phyloP scores from a whole-genome alignment of 2,329 filamentous ascomycete species.

The Paraphaeosphaeria sporulosa region DNA sequence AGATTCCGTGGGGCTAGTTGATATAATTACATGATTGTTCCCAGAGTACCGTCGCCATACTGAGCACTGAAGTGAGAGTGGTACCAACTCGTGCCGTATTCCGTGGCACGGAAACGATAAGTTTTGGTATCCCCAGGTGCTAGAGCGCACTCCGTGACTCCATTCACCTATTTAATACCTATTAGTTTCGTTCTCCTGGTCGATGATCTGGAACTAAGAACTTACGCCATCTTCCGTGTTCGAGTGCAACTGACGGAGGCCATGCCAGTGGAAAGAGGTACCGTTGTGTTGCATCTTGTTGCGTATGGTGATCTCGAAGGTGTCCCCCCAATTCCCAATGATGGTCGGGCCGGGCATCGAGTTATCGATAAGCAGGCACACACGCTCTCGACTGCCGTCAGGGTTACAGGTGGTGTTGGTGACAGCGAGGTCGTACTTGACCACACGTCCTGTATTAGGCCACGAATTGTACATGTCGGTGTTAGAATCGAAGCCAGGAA shows the following conservation, averaged over 20 bases:
- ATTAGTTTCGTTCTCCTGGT: background rate
- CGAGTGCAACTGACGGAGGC: constrained; percentile 63
- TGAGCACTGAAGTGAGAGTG: constrained; percentile 54
- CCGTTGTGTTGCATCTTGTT: constrained; percentile 65
- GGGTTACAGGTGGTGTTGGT: constrained; percentile 53
- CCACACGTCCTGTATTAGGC: constrained; percentile 46
- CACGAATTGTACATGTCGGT: constrained; percentile 53
- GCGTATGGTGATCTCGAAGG: constrained; percentile 55
- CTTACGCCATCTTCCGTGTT: constrained; percentile 63
- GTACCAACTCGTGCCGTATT: constrained; percentile 50
- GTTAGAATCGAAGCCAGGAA: constrained; percentile 47
- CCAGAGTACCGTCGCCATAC: constrained; percentile 52
- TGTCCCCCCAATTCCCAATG: constrained; percentile 57
- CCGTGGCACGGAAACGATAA: constrained; percentile 39
- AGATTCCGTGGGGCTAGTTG: background rate
- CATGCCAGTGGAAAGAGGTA: constrained; percentile 71
- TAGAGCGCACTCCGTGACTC: constrained; percentile 36
- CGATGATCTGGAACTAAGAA: constrained; percentile 26
- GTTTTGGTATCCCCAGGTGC: constrained; percentile 58
- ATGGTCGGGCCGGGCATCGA: constrained; percentile 58
- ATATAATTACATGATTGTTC: constrained; percentile 28
- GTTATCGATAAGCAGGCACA: constrained; percentile 41
- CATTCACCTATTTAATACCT: constrained; percentile 24
- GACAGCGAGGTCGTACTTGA: constrained; percentile 46
- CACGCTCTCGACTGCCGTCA: constrained; percentile 47